These are phyloP conservation scores for Lepiota brunneoincarnata DNA, from an alignment of 768 basidiomycete species.

Conservation along the genomic window DNA sequence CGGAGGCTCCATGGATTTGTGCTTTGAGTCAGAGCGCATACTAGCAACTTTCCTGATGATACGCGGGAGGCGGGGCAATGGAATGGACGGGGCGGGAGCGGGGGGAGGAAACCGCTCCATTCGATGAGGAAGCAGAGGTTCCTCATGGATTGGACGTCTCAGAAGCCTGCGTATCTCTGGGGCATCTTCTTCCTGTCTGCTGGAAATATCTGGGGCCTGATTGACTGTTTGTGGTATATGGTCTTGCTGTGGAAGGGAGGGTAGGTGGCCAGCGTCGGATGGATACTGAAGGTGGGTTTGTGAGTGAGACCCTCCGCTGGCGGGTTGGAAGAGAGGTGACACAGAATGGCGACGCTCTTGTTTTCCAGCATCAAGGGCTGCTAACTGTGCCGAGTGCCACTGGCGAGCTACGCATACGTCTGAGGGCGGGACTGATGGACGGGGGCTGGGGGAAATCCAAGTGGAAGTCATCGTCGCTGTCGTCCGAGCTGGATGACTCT, in stretches of 20 bases:
- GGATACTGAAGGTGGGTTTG: not conserved
- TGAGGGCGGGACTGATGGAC: slow-evolving; percentile 35
- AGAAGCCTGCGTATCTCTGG: not conserved
- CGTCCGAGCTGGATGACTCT: slow-evolving; percentile 11
- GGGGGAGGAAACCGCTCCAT: slow-evolving; percentile 2
- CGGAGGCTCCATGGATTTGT: slow-evolving; percentile 1
- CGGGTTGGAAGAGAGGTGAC: slow-evolving; percentile 4
- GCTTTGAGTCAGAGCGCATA: slow-evolving; percentile 26
- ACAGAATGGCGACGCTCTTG: slow-evolving; percentile 20
- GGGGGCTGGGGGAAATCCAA: slow-evolving; percentile 43
- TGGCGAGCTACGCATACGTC: slow-evolving; percentile 44
- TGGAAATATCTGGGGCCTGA: no score
- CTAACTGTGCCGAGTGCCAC: slow-evolving; percentile 17
- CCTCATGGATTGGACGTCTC: not conserved
- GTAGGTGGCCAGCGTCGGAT: not conserved
- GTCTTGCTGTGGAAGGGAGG: not conserved
- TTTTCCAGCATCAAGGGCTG: slow-evolving; percentile 21
- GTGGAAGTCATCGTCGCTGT: slow-evolving; percentile 14
- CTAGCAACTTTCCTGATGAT: slow-evolving; percentile 37
- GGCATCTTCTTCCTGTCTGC: not conserved
- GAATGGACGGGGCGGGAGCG: slow-evolving; percentile 4
- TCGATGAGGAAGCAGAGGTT: slow-evolving; percentile 8
- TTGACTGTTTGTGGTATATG: no score
- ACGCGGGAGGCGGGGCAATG: slow-evolving; percentile 21
- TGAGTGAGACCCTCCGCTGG: slow-evolving; percentile 17